Evolutionary conservation across 306 rosid species (phyloP), one percentile per base, ranked within the genome.

Genomic region (Cyamopsis tetragonoloba): DNA sequence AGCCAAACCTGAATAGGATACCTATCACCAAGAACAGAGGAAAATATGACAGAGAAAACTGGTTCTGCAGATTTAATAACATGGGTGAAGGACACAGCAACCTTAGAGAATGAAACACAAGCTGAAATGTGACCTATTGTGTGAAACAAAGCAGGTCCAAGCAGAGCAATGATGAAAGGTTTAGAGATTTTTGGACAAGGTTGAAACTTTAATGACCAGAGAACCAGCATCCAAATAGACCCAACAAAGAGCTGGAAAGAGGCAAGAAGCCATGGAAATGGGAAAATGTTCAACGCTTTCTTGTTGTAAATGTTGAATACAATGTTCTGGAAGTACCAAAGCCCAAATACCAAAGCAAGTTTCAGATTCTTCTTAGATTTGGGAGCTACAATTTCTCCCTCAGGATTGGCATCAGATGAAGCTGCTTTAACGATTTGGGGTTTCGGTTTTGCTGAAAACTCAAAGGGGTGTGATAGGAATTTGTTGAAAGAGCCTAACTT

Each of bases 101-200:
- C 96, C 77, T 93, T 93, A 13, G 99, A 90, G 83, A 93, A 86
- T 13, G 99, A 89, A 54, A 93, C 95, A 49, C 97, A 86, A 2
- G 97, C 99, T 23, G 97, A 93, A 47, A 90, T 93, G 82, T 93
- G 98, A 54, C 98, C 98, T 71, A 93, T 74, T 0, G 98, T 88
- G 82, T 93, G 99, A 79, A 93, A 93, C 71, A 93, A 79, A 67
- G 99, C 99, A 53, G 99, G 99, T 28, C 95, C 95, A 53, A 93
- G 96, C 17, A 93, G 86, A 3, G 99, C 97, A 37, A 88, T 10
- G 47, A 86, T 66, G 70, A 93, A 90, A 2, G 91, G 70, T 56
- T 89, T 89, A 18, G 97, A 69, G 61, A 93, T 82, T 78, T 88
- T 88, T 0, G 92, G 99, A 77, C 90, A 82, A 6, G 93, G 93